phyloP scores from a whole-genome alignment of 306 rosid genomes.

The Styphnolobium japonicum region DNA sequence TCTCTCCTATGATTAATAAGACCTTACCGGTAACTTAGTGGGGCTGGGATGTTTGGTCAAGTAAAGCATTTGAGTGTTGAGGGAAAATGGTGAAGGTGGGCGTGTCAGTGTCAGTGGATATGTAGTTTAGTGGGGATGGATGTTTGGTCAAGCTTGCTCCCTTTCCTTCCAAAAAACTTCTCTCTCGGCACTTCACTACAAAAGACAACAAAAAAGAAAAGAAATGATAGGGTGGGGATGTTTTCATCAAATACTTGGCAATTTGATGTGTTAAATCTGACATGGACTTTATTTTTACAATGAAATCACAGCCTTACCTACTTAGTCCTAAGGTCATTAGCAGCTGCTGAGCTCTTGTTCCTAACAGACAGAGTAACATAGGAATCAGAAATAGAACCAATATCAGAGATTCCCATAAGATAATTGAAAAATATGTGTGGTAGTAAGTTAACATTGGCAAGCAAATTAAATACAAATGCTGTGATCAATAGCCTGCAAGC shows the following conservation, averaged over 20 bases:
- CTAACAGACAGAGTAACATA: constrained; percentile 28
- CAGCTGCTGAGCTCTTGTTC: constrained; percentile 43
- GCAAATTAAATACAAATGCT: not conserved
- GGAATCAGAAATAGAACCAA: constrained; percentile 3
- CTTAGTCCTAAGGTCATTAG: constrained; percentile 40
- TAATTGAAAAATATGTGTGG: not conserved
- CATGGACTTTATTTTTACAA: not conserved
- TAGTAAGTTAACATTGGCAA: not conserved
- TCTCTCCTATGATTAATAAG: no score
- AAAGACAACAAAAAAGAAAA: no score
- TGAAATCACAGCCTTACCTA: constrained; percentile 42
- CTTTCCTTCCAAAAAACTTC: no score
- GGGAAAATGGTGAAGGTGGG: no score
- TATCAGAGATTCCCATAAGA: not conserved
- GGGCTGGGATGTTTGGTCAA: no score
- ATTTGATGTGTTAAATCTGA: not conserved
- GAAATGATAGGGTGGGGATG: no score
- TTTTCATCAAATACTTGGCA: not conserved
- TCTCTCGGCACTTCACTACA: no score
- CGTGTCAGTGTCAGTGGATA: no score
- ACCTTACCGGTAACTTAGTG: no score
- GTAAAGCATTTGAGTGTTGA: no score
- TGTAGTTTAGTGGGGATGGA: no score
- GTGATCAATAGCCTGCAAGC: not conserved
- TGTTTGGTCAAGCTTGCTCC: no score